phyloP scores from a whole-genome alignment of 345 rosid species.

The Gossypium raimondii region DNA sequence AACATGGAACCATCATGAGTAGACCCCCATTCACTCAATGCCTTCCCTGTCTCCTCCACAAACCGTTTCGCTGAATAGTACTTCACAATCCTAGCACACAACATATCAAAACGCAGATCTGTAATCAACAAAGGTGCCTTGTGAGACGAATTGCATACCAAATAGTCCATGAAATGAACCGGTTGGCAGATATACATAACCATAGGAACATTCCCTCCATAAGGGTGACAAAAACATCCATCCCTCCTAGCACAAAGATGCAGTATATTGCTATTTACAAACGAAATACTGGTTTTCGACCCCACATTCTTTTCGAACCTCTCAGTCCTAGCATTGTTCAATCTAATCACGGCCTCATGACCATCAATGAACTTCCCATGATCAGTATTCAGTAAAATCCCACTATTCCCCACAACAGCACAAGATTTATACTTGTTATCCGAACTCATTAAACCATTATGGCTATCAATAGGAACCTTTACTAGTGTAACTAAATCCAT shows the following conservation, averaged over 20 bases:
- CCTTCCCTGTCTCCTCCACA: constrained; percentile 40
- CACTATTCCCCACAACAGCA: constrained; percentile 93
- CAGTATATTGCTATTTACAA: constrained; percentile 81
- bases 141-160: constrained; percentile 53
- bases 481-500: constrained; percentile 50
- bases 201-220: constrained; percentile 60
- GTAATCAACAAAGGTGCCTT: constrained; percentile 60
- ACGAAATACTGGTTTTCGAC: constrained; percentile 64
- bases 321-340: constrained; percentile 77
- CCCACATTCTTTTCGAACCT: constrained; percentile 57
- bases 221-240: constrained; percentile 79
- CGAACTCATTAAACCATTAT: constrained; percentile 31
- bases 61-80: constrained; percentile 72
- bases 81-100: constrained; percentile 74
- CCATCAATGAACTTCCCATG: constrained; percentile 64
- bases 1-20: constrained; percentile 70
- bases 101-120: constrained; percentile 71
- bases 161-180: constrained; percentile 75
- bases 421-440: constrained; percentile 56
- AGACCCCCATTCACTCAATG: constrained; percentile 58
- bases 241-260: constrained; percentile 64
- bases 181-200: constrained; percentile 90
- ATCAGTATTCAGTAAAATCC: constrained; percentile 55
- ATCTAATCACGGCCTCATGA: constrained; percentile 74
- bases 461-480: constrained; percentile 54